phyloP scores from a whole-genome alignment of 2,329 filamentous ascomycete species.

The Calonectria pseudoreteaudii region DNA sequence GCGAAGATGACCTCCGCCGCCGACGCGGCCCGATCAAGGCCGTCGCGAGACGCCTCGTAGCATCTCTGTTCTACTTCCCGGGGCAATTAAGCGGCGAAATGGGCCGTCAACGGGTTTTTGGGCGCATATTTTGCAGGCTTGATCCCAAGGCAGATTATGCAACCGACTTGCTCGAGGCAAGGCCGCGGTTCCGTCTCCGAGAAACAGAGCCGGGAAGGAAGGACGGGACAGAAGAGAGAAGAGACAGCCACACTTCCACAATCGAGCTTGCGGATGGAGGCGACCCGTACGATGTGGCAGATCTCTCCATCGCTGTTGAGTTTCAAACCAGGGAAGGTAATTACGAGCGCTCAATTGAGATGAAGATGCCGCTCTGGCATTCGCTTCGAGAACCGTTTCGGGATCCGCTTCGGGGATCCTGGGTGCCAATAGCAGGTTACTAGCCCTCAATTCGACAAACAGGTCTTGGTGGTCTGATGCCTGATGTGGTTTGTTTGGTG shows the following conservation, averaged over 20 bases:
- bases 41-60: conserved; percentile 19
- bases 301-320: neutral
- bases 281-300: neutral
- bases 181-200: neutral
- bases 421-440: neutral
- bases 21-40: neutral
- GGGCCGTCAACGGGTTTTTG: neutral
- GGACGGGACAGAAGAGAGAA: neutral
- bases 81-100: neutral
- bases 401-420: neutral
- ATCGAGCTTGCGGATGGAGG: neutral
- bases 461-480: neutral
- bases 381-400: too few species aligned
- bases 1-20: neutral
- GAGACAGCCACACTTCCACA: neutral
- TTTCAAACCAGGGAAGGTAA: neutral
- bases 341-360: neutral
- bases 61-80: conserved; percentile 23
- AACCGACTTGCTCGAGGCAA: neutral
- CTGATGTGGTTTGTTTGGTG: neutral
- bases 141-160: neutral
- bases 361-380: neutral
- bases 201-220: neutral
- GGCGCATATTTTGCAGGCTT: conserved; percentile 1
- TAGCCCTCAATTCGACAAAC: neutral